Evolutionary conservation across 768 basidiomycete species (phyloP).

Genomic region (Tricholoma saponaceum): DNA sequence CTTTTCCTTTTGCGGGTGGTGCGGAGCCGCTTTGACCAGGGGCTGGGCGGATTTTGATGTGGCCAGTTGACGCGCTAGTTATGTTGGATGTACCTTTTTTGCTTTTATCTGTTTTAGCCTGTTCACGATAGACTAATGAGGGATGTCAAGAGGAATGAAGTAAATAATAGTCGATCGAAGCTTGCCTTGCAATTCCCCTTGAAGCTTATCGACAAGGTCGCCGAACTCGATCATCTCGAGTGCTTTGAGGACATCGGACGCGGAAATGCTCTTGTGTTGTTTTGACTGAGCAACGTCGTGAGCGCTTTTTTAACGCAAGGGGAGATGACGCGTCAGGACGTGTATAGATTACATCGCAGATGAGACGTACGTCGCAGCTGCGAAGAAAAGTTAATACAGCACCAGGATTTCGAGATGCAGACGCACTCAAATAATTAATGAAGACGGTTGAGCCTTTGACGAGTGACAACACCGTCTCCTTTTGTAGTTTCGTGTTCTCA

Average conservation of each 20-base stretch:
- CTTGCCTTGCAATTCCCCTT: conserved; percentile 62
- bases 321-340: conserved; percentile 11
- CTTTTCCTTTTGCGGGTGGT: conserved; percentile 19
- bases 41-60: conserved; percentile 14
- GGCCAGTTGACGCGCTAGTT: conserved; percentile 16
- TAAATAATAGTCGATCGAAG: neutral
- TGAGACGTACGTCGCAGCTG: conserved; percentile 47
- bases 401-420: neutral
- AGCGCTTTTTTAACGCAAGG: conserved; percentile 53
- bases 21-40: conserved; percentile 10
- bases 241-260: conserved; percentile 86
- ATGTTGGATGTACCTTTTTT: conserved; percentile 31
- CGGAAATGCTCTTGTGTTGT: conserved; percentile 79
- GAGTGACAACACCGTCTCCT: conserved; percentile 82
- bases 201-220: conserved; percentile 60
- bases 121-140: conserved; percentile 58
- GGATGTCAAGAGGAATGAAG: neutral
- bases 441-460: conserved; percentile 92
- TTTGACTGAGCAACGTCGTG: conserved; percentile 88
- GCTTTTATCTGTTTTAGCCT: conserved; percentile 57
- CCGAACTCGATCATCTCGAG: conserved; percentile 76
- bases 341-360: neutral
- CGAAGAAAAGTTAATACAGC: neutral
- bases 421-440: conserved; percentile 87
- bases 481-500: conserved; percentile 81